phyloP scores from a whole-genome alignment of 495 filamentous ascomycete species.

The Neurospora sp. region DNA sequence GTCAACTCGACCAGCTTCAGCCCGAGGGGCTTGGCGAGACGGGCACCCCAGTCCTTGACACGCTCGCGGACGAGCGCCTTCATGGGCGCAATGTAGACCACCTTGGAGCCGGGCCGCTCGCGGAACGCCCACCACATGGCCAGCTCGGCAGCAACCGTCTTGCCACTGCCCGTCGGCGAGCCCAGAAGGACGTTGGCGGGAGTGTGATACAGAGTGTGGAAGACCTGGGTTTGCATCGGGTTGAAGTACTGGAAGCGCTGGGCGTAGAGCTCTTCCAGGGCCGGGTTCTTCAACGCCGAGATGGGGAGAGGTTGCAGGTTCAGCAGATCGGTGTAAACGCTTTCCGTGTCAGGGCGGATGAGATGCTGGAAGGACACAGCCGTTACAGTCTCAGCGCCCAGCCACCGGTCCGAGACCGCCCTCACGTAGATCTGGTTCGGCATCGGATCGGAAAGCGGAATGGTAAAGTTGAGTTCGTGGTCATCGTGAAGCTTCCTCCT shows the following conservation, averaged over 20 bases:
- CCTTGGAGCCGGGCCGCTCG: slow-evolving; percentile 90
- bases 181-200: slow-evolving; percentile 84
- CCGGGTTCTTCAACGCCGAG: slow-evolving; percentile 75
- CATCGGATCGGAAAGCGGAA: slow-evolving; percentile 84
- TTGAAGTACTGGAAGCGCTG: slow-evolving; percentile 93
- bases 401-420: slow-evolving; percentile 88
- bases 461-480: slow-evolving; percentile 96
- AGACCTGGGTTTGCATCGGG: slow-evolving; percentile 98
- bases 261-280: slow-evolving; percentile 78
- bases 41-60: slow-evolving; percentile 85
- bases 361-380: slow-evolving; percentile 96
- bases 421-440: slow-evolving; percentile 94
- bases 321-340: slow-evolving; percentile 87
- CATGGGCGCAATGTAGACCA: slow-evolving; percentile 99
- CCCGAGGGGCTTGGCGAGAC: slow-evolving; percentile 76
- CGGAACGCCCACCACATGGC: slow-evolving; percentile 99
- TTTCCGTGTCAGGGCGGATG: slow-evolving; percentile 94
- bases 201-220: slow-evolving; percentile 90
- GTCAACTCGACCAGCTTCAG: slow-evolving; percentile 92
- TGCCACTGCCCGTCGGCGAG: slow-evolving; percentile 95
- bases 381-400: slow-evolving; percentile 92
- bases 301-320: slow-evolving; percentile 88
- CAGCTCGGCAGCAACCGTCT: slow-evolving; percentile 89
- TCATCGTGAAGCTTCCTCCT: slow-evolving; percentile 84
- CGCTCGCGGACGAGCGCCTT: slow-evolving; percentile 95